Evolutionary conservation across 129 eudicot genomes (phyloP), one percentile per base, ranked within the genome.

Genomic region (Flaveria linearis): DNA sequence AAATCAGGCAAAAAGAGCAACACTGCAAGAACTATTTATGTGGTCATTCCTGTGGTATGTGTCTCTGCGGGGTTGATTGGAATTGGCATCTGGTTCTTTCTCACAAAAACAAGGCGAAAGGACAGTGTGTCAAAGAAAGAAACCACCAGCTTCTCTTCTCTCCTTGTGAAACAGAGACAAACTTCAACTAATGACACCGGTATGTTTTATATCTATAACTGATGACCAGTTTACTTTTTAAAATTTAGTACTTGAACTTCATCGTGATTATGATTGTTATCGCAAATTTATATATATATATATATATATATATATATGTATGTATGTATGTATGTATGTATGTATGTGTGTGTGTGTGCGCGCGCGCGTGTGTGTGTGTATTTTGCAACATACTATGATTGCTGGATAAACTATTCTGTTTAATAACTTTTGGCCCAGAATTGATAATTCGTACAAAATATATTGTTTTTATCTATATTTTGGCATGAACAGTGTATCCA

Each of bases 161-260:
- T 79, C 45, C 76, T 78, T 78, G 76, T 56, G 16, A 45, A 61
- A 69, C 82, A 23, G 60, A 69, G 33, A 18, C 70, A 20, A 43
- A 47, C 70, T 71, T 71, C 82, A 50, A 23, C 13, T n/a, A 30
- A 70, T 28, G 82, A 78, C 43, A 36, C 72, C 12, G 78, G 82
- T 79, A 79, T 18, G 17, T 70, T 8, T 58, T 61, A 6, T 47
- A 22, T 46, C 52, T 1, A 45, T 61, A 16, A 45, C 20, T 26
- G 25, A 55, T 39, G 30, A 77, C 25, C 5, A 68, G 25, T 67
- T 51, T 57, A n/a, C 16, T 41, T 42, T 13, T 58, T 23, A 16
- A 42, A 18, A 13, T 18, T 39, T 58, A 41, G 39, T 33, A 33
- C 39, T 4, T 33, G 39, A 33, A 4, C 7, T 4, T 23, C 23